Percentiles rank a stretch among this genome's conserved stretches.
These are phyloP conservation scores for Boletus vermiculosoides DNA, from an alignment of 768 basidiomycete species.

Conservation along the genomic window DNA sequence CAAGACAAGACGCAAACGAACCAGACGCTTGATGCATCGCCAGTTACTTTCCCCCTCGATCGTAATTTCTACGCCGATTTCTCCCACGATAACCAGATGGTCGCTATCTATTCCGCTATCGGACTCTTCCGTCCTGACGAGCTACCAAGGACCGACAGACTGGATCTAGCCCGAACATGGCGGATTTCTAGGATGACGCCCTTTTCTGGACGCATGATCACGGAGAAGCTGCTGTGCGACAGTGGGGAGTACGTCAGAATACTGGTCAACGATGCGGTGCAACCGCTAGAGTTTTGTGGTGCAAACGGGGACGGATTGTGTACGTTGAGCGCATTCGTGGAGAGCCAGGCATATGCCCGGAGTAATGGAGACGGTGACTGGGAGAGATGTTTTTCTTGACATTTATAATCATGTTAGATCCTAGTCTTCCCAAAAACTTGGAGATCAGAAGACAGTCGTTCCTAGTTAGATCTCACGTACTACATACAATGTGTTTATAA, in stretches of 20 bases:
- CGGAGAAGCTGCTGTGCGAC: conserved; percentile 62
- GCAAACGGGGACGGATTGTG: conserved; percentile 59
- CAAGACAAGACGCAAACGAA: conserved; percentile 76
- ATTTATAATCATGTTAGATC: not conserved
- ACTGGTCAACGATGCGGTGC: conserved; percentile 75
- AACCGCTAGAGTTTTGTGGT: conserved; percentile 61
- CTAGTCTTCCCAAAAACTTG: no score
- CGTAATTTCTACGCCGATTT: conserved; percentile 76
- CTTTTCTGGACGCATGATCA: conserved; percentile 71
- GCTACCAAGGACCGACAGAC: conserved; percentile 14
- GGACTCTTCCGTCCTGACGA: conserved; percentile 48
- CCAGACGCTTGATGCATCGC: conserved; percentile 63
- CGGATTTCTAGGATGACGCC: conserved; percentile 61
- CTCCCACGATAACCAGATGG: conserved; percentile 84
- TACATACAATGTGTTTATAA: not conserved
- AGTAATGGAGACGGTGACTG: conserved; percentile 71
- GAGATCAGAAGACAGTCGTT: no score
- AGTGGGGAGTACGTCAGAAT: conserved; percentile 59
- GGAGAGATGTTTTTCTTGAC: conserved; percentile 52
- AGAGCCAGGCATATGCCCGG: conserved; percentile 68
- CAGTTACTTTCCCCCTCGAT: conserved; percentile 70
- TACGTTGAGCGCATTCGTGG: conserved; percentile 60
- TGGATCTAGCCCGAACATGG: conserved; percentile 45
- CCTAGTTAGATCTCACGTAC: not conserved
- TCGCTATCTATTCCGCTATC: conserved; percentile 67